A percentile compares a stretch with the other conserved stretches of the same genome.
Evolutionary conservation across 148 eudicot genomes (phyloP).

Genomic region (Tetragonia tetragonoides): DNA sequence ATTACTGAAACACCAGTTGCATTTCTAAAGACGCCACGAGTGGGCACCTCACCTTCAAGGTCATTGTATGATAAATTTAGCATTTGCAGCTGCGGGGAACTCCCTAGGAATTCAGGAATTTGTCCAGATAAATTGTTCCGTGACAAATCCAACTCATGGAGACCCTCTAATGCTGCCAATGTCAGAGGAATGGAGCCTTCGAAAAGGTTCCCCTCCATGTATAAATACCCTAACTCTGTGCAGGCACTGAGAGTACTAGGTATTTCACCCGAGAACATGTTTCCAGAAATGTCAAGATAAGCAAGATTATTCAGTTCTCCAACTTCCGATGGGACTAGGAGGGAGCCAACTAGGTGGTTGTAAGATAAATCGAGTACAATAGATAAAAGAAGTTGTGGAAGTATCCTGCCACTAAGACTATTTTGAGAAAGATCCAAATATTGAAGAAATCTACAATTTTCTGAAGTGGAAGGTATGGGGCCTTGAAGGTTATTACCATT

Average conservation of each 20-base stretch:
- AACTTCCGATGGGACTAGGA: constrained; percentile 23
- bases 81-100: neutral
- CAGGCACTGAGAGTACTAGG: constrained; percentile 27
- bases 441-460: constrained; percentile 31
- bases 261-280: constrained; percentile 31
- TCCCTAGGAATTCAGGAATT: neutral
- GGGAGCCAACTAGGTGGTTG: constrained; percentile 20
- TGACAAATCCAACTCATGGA: constrained; percentile 24
- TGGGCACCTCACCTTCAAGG: constrained; percentile 34
- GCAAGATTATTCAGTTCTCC: constrained; percentile 1
- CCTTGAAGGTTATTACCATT: constrained; percentile 29
- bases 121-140: constrained; percentile 18
- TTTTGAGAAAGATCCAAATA: constrained; percentile 24
- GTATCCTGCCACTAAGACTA: constrained; percentile 31
- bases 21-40: constrained; percentile 28
- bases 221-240: constrained; percentile 8
- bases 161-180: constrained; percentile 15
- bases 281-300: neutral
- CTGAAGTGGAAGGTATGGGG: constrained; percentile 36
- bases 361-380: neutral
- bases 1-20: constrained; percentile 19
- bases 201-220: constrained; percentile 26
- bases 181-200: constrained; percentile 28
- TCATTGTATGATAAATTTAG: constrained; percentile 26
- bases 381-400: constrained; percentile 21